Conservation (phyloP, 1,284 basidiomycete species). For the Mycosarcoma mackinlayi region DNA sequence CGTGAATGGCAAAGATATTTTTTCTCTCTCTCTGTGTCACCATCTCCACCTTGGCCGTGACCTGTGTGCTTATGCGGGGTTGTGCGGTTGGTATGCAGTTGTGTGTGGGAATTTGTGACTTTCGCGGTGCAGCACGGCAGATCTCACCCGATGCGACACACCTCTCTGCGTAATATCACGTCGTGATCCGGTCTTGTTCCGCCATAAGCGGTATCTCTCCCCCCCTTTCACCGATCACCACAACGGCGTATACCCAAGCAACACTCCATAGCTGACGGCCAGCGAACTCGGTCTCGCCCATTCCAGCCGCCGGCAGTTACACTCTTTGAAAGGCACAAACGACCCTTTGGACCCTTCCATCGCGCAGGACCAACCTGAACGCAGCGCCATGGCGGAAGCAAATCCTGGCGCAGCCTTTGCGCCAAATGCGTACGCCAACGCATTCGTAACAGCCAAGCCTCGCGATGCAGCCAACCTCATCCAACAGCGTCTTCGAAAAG, state of each 20-base stretch:
- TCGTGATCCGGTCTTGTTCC: too few relatives aligned
- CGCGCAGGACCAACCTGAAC: too few relatives aligned
- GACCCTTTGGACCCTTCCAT: too few relatives aligned
- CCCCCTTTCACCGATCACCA: not conserved
- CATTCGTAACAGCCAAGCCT: constrained; percentile 48
- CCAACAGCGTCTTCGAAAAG: constrained; percentile 55
- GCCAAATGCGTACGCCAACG: constrained; percentile 51
- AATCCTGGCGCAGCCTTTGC: constrained; percentile 36
- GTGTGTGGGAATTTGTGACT: too few relatives aligned
- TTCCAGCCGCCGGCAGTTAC: not conserved
- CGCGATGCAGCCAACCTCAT: constrained; percentile 35
- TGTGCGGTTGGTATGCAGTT: too few relatives aligned
- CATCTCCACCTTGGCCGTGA: not conserved
- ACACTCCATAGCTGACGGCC: not conserved
- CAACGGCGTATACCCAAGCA: not conserved
- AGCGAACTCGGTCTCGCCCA: not conserved
- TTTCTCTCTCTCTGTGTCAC: too few relatives aligned
- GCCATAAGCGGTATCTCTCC: too few relatives aligned
- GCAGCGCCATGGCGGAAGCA: constrained; percentile 29
- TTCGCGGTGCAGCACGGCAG: not conserved
- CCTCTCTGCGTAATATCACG: too few relatives aligned
- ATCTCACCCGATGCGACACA: not conserved
- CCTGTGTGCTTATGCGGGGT: too few relatives aligned
- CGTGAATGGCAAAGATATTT: too few relatives aligned
- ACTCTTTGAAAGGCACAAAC: too few relatives aligned